These are phyloP conservation scores for Coemansia sp. DNA, from an alignment of 192 early-diverging fungal genomes.

Conservation along the genomic window DNA sequence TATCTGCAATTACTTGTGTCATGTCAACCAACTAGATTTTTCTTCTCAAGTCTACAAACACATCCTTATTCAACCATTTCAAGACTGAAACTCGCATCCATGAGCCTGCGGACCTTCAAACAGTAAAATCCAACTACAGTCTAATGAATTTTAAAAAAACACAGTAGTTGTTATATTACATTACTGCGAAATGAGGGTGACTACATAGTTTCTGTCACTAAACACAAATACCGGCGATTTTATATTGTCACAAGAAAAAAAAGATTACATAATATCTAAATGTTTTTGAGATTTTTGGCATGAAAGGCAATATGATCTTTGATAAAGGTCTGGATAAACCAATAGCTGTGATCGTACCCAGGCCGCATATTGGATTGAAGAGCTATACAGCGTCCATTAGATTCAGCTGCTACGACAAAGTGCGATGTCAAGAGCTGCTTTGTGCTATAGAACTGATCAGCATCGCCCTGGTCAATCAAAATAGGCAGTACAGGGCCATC, in stretches of 20 bases:
- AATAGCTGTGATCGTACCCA: conserved; percentile 89
- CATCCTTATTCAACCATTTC: no score
- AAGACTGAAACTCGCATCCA: no score
- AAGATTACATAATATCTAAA: background rate
- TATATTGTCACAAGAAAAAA: background rate
- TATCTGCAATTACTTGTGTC: no score
- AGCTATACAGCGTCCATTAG: conserved; percentile 39
- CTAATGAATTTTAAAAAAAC: no score
- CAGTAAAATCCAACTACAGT: no score
- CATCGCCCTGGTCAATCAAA: conserved; percentile 66
- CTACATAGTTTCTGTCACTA: background rate
- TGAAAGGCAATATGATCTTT: conserved; percentile 78
- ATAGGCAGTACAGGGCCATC: conserved; percentile 40
- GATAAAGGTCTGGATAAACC: conserved; percentile 77
- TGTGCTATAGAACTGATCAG: conserved; percentile 66
- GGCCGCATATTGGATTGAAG: conserved; percentile 70
- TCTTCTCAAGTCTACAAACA: no score
- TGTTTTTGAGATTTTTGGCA: conserved; percentile 51
- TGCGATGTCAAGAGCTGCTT: conserved; percentile 65
- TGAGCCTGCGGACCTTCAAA: no score
- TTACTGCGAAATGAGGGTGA: background rate
- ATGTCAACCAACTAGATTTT: no score
- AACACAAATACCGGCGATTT: background rate
- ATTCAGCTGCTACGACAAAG: conserved; percentile 57
- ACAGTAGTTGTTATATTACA: background rate